phyloP scores from a whole-genome alignment of 352 stramenopile genomes.

The Globisporangium parvum region DNA sequence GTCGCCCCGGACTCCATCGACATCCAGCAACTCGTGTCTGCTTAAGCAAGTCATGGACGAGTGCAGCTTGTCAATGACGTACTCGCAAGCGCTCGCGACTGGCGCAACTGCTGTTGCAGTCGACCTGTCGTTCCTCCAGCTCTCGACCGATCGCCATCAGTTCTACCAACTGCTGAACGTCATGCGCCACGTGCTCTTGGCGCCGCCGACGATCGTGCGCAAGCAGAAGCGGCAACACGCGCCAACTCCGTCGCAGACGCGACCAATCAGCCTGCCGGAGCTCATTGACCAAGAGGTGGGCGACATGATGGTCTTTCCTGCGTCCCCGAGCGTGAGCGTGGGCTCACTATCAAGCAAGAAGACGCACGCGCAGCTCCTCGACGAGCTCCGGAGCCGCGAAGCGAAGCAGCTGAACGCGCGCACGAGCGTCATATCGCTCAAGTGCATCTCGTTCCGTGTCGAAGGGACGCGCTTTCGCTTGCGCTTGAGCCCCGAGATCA shows the following conservation, averaged over 20 bases:
- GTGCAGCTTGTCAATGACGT: slow-evolving; percentile 55
- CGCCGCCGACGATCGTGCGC: slow-evolving; percentile 39
- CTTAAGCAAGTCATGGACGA: slow-evolving; percentile 79
- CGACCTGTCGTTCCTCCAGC: slow-evolving; percentile 64
- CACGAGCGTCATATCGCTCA: slow-evolving; percentile 31
- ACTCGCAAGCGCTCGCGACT: slow-evolving; percentile 38
- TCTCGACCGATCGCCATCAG: slow-evolving; percentile 69
- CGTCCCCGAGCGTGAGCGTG: slow-evolving; percentile 14
- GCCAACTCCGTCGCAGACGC: background rate
- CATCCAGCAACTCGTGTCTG: slow-evolving; percentile 22
- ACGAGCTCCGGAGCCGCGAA: slow-evolving; percentile 60
- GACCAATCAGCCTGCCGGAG: background rate
- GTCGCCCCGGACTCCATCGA: slow-evolving; percentile 8
- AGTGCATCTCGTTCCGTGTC: slow-evolving; percentile 65
- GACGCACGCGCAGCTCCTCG: slow-evolving; percentile 47
- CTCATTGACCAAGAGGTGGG: slow-evolving; percentile 17
- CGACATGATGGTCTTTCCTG: slow-evolving; percentile 26
- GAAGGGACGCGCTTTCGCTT: slow-evolving; percentile 51
- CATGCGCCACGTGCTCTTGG: slow-evolving; percentile 63
- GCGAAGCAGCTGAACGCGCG: slow-evolving; percentile 39
- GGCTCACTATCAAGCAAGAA: slow-evolving; percentile 39
- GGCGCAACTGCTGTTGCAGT: slow-evolving; percentile 43
- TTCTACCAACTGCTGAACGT: slow-evolving; percentile 84
- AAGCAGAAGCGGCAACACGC: slow-evolving; percentile 12
- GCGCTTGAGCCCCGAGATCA: slow-evolving; percentile 49